These are phyloP conservation scores for Zygoascus meyerae DNA, from an alignment of 1,139 yeast species.

Conservation along the genomic window DNA sequence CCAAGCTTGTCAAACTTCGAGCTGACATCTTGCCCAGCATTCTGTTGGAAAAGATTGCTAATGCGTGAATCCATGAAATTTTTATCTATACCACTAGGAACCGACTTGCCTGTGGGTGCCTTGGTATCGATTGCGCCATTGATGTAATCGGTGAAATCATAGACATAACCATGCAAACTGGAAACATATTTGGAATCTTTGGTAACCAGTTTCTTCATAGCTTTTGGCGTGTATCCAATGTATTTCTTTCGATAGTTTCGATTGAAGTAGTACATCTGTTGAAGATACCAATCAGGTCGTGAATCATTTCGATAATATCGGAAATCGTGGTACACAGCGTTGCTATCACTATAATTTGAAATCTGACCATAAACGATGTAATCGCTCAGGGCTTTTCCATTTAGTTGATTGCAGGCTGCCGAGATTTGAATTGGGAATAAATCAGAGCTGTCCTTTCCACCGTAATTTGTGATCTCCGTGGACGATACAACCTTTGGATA, in stretches of 20 bases:
- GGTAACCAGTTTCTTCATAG: constrained; percentile 26
- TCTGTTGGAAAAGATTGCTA: constrained; percentile 30
- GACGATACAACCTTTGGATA: constrained; percentile 37
- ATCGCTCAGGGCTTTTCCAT: constrained; percentile 30
- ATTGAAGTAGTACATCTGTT: constrained; percentile 35
- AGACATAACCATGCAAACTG: constrained; percentile 34
- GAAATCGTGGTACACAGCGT: constrained; percentile 39
- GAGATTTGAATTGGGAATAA: constrained; percentile 39
- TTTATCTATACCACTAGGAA: constrained; percentile 25
- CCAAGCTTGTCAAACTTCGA: constrained; percentile 26
- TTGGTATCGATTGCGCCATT: constrained; percentile 34
- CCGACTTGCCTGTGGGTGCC: constrained; percentile 29
- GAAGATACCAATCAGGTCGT: constrained; percentile 40
- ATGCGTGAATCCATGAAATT: constrained; percentile 32
- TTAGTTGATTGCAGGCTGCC: constrained; percentile 35
- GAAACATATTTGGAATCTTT: constrained; percentile 28
- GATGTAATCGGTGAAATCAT: constrained; percentile 36
- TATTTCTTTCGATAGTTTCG: constrained; percentile 34
- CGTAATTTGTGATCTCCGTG: constrained; percentile 32
- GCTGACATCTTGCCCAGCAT: constrained; percentile 36
- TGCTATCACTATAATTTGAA: constrained; percentile 34
- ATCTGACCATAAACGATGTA: constrained; percentile 35
- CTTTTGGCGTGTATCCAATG: constrained; percentile 35
- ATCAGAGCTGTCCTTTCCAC: constrained; percentile 34
- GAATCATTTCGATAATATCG: constrained; percentile 35